Percentiles rank a stretch among this genome's conserved stretches.
These are phyloP conservation scores for Barnettozyma siamensis DNA, from an alignment of 805 yeast species.

Conservation along the genomic window DNA sequence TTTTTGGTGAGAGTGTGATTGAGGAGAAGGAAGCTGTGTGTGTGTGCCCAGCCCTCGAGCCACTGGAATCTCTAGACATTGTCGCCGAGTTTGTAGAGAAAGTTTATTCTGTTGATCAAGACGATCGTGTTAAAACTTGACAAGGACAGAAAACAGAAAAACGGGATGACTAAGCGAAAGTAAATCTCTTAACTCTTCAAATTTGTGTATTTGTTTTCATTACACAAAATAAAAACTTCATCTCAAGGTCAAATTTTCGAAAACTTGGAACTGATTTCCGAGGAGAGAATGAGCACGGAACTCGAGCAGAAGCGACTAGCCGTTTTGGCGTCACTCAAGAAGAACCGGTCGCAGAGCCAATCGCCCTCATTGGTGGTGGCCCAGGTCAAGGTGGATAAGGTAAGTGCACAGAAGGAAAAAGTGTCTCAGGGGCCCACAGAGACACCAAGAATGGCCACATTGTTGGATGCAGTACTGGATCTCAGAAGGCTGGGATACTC, in stretches of 20 bases:
- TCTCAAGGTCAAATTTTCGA: too few relatives aligned
- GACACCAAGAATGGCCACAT: background rate
- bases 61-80: background rate
- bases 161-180: too few relatives aligned
- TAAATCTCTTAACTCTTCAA: background rate
- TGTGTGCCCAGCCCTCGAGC: background rate
- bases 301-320: conserved; percentile 21
- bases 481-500: conserved; percentile 22
- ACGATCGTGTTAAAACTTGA: too few relatives aligned
- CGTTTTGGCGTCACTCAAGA: conserved; percentile 21
- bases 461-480: conserved; percentile 20
- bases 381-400: background rate
- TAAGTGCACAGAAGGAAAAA: background rate
- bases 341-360: conserved; percentile 4
- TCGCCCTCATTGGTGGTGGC: background rate
- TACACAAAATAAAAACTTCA: too few relatives aligned
- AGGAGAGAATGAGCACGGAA: conserved; percentile 6
- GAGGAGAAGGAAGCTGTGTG: conserved; percentile 3
- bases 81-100: too few relatives aligned
- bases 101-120: too few relatives aligned
- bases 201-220: too few relatives aligned
- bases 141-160: too few relatives aligned
- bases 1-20: conserved; percentile 14
- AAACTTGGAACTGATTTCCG: too few relatives aligned
- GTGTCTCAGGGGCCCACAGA: too few relatives aligned